A percentile compares a stretch with the other conserved stretches of the same genome.
Evolutionary conservation across 352 stramenopile species (phyloP).

Genomic region (Globisporangium rhizosaccharum): DNA sequence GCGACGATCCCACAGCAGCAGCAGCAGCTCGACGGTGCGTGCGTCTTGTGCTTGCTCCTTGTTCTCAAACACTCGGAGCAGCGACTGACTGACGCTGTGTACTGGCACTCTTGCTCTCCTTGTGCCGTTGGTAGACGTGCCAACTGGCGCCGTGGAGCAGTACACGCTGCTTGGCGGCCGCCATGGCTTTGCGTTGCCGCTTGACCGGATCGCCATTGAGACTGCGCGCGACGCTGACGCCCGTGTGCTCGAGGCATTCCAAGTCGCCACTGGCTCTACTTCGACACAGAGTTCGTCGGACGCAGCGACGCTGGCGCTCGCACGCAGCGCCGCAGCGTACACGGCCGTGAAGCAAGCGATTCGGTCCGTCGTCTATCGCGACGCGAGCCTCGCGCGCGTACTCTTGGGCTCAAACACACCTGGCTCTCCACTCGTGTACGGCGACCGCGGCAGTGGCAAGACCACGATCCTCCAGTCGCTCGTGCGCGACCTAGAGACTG

Average conservation of each 20-base stretch:
- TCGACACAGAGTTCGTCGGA: constrained; percentile 15
- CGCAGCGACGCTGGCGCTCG: constrained; percentile 29
- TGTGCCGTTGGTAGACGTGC: constrained; percentile 30
- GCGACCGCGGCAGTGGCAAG: constrained; percentile 76
- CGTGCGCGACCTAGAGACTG: constrained; percentile 26
- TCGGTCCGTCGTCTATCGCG: constrained; percentile 39
- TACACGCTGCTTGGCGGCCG: constrained; percentile 45
- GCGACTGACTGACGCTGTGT: neutral
- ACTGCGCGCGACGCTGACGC: constrained; percentile 19
- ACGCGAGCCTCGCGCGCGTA: constrained; percentile 48
- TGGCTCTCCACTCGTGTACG: constrained; percentile 61
- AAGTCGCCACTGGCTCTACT: neutral
- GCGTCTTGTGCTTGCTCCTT: neutral
- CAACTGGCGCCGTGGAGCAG: constrained; percentile 47
- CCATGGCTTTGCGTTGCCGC: constrained; percentile 23
- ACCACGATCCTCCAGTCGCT: constrained; percentile 59
- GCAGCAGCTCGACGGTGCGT: constrained; percentile 44
- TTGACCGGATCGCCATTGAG: constrained; percentile 27
- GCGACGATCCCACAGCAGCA: constrained; percentile 11
- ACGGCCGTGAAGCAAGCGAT: constrained; percentile 35
- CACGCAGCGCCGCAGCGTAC: constrained; percentile 40
- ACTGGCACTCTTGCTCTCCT: neutral
- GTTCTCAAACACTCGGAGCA: neutral
- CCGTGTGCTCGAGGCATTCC: constrained; percentile 20
- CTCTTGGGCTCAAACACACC: constrained; percentile 51